Percentiles rank a stretch among this genome's conserved stretches.
phyloP scores from a whole-genome alignment of 192 early-diverging fungal species.

The Oehlia diaphana region DNA sequence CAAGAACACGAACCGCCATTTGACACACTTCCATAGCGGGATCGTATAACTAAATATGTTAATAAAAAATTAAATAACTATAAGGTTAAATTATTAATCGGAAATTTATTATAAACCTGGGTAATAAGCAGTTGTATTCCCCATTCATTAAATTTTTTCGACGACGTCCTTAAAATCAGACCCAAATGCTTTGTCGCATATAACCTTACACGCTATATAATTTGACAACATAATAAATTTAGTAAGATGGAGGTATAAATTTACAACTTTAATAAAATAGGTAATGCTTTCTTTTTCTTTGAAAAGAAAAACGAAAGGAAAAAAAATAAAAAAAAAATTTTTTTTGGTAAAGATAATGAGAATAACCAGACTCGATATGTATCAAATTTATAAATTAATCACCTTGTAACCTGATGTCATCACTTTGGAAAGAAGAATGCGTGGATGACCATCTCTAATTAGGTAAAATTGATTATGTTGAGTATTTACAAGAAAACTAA shows the following conservation, averaged over 20 bases:
- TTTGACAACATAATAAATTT: background rate
- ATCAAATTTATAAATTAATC: background rate
- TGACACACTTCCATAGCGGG: conserved; percentile 70
- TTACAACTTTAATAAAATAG: no score
- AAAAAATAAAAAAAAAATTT: no score
- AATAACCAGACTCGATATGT: no score
- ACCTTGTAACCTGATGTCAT: conserved; percentile 84
- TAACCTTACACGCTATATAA: conserved; percentile 61
- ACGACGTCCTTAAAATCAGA: conserved; percentile 56
- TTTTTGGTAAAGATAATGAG: no score
- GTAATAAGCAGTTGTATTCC: conserved; percentile 68
- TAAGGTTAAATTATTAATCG: background rate
- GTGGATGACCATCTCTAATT: conserved; percentile 73
- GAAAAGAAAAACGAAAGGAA: no score
- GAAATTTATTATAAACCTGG: conserved; percentile 43
- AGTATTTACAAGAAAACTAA: background rate
- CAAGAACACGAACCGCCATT: conserved; percentile 66
- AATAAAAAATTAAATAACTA: background rate
- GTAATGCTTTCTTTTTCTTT: no score
- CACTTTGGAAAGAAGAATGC: conserved; percentile 78
- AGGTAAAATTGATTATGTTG: background rate
- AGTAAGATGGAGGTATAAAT: no score
- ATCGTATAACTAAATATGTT: conserved; percentile 65
- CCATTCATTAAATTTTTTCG: conserved; percentile 70
- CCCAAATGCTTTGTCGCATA: conserved; percentile 75